A percentile compares a stretch with the other conserved stretches of the same genome.
Conservation (phyloP, 495 filamentous ascomycete species). For the Pyronema domesticum region DNA sequence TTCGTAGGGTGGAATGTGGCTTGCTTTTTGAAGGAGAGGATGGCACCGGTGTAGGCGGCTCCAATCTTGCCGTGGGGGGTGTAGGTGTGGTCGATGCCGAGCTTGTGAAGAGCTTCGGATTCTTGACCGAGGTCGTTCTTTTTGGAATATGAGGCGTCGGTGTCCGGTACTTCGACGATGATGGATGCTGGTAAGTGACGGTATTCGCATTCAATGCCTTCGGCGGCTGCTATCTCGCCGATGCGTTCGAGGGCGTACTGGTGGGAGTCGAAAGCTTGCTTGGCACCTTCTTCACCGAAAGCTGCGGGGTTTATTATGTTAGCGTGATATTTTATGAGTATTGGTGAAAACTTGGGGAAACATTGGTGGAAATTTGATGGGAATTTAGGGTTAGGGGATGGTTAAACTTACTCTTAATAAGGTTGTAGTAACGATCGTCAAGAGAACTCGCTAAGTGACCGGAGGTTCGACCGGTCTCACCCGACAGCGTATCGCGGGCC, state of each 20-base stretch:
- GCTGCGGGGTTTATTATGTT: not conserved
- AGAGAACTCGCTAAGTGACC: constrained; percentile 38
- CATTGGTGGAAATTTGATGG: too few species aligned
- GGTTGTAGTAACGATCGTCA: constrained; percentile 34
- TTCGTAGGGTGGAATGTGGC: constrained; percentile 42
- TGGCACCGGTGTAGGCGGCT: constrained; percentile 33
- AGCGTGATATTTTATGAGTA: not conserved
- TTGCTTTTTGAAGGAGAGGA: constrained; percentile 32
- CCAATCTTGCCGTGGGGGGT: constrained; percentile 34
- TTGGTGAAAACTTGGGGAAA: too few species aligned
- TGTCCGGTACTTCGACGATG: constrained; percentile 22
- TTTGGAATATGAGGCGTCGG: constrained; percentile 26
- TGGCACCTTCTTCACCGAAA: constrained; percentile 33
- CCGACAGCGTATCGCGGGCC: constrained; percentile 35
- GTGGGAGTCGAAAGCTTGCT: constrained; percentile 36
- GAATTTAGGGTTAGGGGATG: not conserved
- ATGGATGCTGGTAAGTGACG: constrained; percentile 31
- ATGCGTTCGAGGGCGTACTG: constrained; percentile 35
- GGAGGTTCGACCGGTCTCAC: constrained; percentile 36
- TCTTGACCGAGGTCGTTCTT: constrained; percentile 30
- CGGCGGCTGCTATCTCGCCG: constrained; percentile 30
- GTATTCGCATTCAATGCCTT: constrained; percentile 41
- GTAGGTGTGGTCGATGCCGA: constrained; percentile 31
- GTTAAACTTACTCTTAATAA: constrained; percentile 28
- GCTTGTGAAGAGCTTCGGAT: constrained; percentile 26